A percentile compares a stretch with the other conserved stretches of the same genome.
These are phyloP conservation scores for Sicyos edulis DNA, from an alignment of 306 rosid species.

Conservation along the genomic window DNA sequence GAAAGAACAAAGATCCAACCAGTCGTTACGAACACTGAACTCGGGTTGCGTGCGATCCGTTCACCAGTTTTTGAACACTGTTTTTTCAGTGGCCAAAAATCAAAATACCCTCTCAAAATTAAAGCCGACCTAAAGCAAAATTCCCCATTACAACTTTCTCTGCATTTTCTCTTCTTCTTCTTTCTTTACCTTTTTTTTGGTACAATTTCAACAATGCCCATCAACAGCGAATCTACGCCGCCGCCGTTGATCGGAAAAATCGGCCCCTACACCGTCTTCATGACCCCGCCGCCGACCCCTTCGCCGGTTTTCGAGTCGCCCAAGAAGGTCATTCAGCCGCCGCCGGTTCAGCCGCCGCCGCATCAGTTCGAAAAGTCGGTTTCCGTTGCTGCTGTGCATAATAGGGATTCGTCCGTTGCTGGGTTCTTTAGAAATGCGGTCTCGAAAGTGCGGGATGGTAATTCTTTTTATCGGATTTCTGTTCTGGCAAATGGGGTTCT, in stretches of 20 bases:
- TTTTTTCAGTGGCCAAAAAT: conserved; percentile 1
- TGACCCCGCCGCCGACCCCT: conserved; percentile 91
- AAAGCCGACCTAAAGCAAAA: conserved; percentile 9
- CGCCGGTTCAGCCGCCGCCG: conserved; percentile 81
- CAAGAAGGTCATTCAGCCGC: conserved; percentile 47
- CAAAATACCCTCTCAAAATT: too few species aligned
- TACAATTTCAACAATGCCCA: conserved; percentile 41
- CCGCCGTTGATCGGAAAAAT: conserved; percentile 89
- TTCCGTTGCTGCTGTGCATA: conserved; percentile 25
- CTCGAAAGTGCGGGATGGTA: conserved; percentile 72
- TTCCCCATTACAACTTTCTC: background rate
- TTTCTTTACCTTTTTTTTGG: background rate
- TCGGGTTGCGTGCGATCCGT: conserved; percentile 37
- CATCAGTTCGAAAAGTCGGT: conserved; percentile 55
- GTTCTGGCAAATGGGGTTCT: conserved; percentile 2
- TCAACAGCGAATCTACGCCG: conserved; percentile 68
- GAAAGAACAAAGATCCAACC: conserved; percentile 22
- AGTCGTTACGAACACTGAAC: conserved; percentile 20
- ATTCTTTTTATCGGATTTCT: background rate
- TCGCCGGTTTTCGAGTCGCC: conserved; percentile 51
- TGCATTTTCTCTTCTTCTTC: background rate
- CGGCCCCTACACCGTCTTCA: conserved; percentile 96
- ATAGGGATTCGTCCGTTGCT: conserved; percentile 46
- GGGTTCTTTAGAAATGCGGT: conserved; percentile 73
- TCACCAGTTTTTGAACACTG: conserved; percentile 5